These are phyloP conservation scores for Aphanomyces stellatus DNA, from an alignment of 352 stramenopile genomes.

Conservation along the genomic window DNA sequence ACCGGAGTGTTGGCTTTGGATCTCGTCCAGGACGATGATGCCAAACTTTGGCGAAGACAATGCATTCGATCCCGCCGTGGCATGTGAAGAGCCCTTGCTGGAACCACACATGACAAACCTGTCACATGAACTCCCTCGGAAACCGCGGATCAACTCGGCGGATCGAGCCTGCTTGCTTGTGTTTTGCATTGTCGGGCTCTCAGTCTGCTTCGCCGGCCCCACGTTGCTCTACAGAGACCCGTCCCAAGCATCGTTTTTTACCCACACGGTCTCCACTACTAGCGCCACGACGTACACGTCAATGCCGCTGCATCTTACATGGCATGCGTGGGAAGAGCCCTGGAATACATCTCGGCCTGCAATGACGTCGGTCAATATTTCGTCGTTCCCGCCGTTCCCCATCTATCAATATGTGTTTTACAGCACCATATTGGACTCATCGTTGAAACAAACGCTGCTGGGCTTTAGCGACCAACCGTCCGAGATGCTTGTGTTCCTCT, in stretches of 20 bases:
- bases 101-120: neutral
- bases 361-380: neutral
- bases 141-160: slow-evolving; percentile 14
- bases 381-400: neutral
- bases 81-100: neutral
- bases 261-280: neutral
- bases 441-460: neutral
- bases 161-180: slow-evolving; percentile 13
- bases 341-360: neutral
- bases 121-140: neutral
- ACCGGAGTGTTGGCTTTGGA: no score
- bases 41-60: neutral
- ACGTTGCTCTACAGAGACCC: neutral
- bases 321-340: slow-evolving; percentile 9
- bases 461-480: neutral
- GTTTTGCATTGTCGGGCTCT: slow-evolving; percentile 1
- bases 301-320: slow-evolving; percentile 1
- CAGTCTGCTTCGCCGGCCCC: slow-evolving; percentile 1
- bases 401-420: neutral
- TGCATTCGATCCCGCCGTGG: neutral
- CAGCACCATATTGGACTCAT: neutral
- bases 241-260: no score
- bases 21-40: neutral
- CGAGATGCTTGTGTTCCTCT: neutral
- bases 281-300: no score